A percentile compares a stretch with the other conserved stretches of the same genome.
Conservation (phyloP, 148 eudicot genomes). For the Camellia lanceoleosa region DNA sequence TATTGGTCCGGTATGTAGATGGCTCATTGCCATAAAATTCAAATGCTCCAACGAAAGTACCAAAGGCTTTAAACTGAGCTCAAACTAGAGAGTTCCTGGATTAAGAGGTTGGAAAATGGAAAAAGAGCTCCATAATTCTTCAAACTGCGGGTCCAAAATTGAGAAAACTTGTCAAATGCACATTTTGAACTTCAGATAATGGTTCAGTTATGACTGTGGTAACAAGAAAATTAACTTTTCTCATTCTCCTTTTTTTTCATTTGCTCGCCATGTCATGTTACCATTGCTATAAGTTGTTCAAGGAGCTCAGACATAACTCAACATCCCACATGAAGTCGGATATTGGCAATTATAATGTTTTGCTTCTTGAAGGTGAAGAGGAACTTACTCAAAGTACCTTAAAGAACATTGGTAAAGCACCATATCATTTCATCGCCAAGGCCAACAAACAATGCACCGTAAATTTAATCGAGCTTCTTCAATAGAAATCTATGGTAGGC, state of each 20-base stretch:
- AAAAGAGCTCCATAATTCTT: slow-evolving; percentile 2
- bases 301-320: background rate
- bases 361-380: background rate
- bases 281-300: background rate
- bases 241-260: background rate
- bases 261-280: background rate
- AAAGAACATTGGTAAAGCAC: background rate
- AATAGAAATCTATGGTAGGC: too few species aligned
- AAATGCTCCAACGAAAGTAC: background rate
- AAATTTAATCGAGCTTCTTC: slow-evolving; percentile 5
- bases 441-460: slow-evolving; percentile 3
- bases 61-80: background rate
- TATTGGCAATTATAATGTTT: background rate
- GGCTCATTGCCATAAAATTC: slow-evolving; percentile 3
- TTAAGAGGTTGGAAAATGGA: slow-evolving; percentile 16
- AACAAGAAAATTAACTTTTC: background rate
- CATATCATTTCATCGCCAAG: background rate
- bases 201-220: slow-evolving; percentile 1
- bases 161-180: background rate
- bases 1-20: slow-evolving; percentile 23
- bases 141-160: background rate
- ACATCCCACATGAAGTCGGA: background rate
- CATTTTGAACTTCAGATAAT: slow-evolving; percentile 2
- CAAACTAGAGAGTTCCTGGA: slow-evolving; percentile 21
- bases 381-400: background rate